These are phyloP conservation scores for Brassica carinata DNA, from an alignment of 345 rosid genomes.

Conservation along the genomic window DNA sequence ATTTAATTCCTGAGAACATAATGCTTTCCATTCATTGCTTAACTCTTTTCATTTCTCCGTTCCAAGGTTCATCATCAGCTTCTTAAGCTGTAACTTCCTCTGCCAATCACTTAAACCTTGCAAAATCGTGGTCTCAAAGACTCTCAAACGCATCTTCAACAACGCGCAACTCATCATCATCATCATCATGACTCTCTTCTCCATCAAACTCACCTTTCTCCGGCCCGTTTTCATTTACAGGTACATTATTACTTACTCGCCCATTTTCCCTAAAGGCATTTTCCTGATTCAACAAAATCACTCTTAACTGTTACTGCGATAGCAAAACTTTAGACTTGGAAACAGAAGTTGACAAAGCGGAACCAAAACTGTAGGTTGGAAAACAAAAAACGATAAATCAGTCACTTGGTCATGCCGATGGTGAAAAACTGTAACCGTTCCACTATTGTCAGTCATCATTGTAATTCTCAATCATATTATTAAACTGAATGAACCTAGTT, in stretches of 20 bases:
- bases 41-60: conserved; percentile 13
- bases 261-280: background rate
- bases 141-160: conserved; percentile 32
- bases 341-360: background rate
- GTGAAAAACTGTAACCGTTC: too few relatives aligned
- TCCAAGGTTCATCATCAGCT: conserved; percentile 18
- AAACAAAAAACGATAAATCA: background rate
- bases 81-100: conserved; percentile 11
- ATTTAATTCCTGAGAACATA: background rate
- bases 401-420: background rate
- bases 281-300: conserved; percentile 24
- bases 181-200: conserved; percentile 19
- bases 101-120: conserved; percentile 25
- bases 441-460: too few relatives aligned
- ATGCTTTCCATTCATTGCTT: conserved; percentile 25
- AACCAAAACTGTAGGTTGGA: background rate
- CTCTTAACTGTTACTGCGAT: background rate
- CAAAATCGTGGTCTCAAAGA: conserved; percentile 12
- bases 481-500: too few relatives aligned
- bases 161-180: background rate
- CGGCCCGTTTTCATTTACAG: background rate
- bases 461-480: too few relatives aligned
- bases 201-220: background rate
- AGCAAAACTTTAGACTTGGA: background rate
- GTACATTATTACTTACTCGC: background rate